phyloP scores from a whole-genome alignment of 2,329 filamentous ascomycete genomes.

The Trichophyton rubrum region DNA sequence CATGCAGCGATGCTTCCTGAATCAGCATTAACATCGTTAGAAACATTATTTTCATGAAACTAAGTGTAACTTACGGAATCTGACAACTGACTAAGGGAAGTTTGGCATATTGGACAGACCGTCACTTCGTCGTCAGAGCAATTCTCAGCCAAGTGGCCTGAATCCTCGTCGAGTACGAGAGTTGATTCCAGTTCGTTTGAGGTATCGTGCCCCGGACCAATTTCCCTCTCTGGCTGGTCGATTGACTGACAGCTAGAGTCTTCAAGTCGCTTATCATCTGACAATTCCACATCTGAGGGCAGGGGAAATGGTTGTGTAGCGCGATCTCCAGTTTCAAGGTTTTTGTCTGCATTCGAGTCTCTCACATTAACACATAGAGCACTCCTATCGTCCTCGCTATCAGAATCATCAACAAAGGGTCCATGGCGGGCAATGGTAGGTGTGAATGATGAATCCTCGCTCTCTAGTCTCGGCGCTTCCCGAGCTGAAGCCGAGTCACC shows the following conservation, averaged over 20 bases:
- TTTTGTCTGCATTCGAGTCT: not conserved
- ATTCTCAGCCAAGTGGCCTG: not conserved
- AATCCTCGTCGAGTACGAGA: not conserved
- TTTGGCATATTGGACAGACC: conserved; percentile 66
- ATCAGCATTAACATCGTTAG: conserved; percentile 14
- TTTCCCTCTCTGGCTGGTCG: conserved; percentile 24
- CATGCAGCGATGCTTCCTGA: conserved; percentile 67
- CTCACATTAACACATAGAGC: not conserved
- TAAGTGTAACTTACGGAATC: conserved; percentile 24
- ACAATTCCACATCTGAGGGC: too few species aligned
- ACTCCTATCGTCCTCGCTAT: conserved; percentile 39
- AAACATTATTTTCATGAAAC: conserved; percentile 1
- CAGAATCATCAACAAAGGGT: conserved; percentile 36
- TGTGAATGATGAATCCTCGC: not conserved
- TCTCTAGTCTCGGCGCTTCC: not conserved
- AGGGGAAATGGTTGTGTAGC: too few species aligned
- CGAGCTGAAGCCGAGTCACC: not conserved
- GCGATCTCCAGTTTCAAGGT: too few species aligned
- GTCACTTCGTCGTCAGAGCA: conserved; percentile 19
- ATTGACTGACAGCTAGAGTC: not conserved
- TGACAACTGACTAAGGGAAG: conserved; percentile 47
- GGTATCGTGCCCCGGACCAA: conserved; percentile 29
- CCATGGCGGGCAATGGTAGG: conserved; percentile 17
- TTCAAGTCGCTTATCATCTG: conserved; percentile 2
- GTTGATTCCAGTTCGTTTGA: not conserved